phyloP scores from a whole-genome alignment of 148 eudicot species.

The Mesembryanthemum crystallinum region DNA sequence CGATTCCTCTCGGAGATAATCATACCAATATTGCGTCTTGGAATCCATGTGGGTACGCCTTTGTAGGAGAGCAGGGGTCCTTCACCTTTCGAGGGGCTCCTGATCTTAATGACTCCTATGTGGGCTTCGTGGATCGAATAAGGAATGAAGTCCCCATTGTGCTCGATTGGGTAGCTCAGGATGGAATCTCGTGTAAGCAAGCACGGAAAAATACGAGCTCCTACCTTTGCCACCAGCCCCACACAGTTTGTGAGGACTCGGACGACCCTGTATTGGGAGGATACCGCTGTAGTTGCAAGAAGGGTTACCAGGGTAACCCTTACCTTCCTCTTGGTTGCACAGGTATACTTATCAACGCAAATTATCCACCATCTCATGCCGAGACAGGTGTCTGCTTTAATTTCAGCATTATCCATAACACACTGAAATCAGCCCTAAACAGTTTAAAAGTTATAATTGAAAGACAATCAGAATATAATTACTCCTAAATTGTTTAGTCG shows the following conservation, averaged over 20 bases:
- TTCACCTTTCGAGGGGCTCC: constrained; percentile 31
- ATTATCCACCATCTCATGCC: too few species aligned
- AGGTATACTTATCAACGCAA: neutral
- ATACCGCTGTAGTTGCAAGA: constrained; percentile 28
- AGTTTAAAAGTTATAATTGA: too few species aligned
- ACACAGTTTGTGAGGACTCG: constrained; percentile 26
- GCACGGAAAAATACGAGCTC: neutral
- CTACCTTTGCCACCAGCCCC: constrained; percentile 23
- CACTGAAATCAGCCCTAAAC: too few species aligned
- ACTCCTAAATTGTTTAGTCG: too few species aligned
- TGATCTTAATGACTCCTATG: constrained; percentile 37
- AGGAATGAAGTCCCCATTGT: constrained; percentile 29
- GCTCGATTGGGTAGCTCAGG: constrained; percentile 38
- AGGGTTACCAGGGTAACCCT: constrained; percentile 28
- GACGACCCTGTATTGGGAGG: constrained; percentile 15
- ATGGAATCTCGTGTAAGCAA: constrained; percentile 28
- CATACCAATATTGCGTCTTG: constrained; percentile 27
- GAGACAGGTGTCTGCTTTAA: too few species aligned
- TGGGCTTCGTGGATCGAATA: neutral
- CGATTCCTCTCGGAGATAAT: neutral
- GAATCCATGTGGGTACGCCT: constrained; percentile 44
- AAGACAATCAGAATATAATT: too few species aligned
- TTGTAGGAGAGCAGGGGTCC: constrained; percentile 33
- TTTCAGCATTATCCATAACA: too few species aligned
- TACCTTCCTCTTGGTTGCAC: constrained; percentile 30